Conservation (phyloP, 2,329 filamentous ascomycete genomes). For the Botrytis fragariae region DNA sequence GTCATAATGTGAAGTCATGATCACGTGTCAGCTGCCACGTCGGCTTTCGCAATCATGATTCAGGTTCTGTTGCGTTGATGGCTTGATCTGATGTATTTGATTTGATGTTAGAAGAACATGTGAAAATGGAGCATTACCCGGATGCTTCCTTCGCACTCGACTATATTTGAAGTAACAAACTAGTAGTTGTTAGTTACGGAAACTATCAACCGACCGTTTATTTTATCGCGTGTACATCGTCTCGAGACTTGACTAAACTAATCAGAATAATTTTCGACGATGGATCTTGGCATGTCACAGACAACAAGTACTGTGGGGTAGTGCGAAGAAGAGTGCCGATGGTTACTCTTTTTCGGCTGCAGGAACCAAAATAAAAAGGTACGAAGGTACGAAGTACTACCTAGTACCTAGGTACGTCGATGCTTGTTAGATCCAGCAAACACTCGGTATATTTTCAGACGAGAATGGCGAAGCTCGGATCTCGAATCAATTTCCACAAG, state of each 20-base stretch:
- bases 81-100: not conserved
- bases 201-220: not conserved
- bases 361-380: not conserved
- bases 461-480: not conserved
- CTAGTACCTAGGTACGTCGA: not conserved
- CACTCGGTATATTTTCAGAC: not conserved
- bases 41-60: not conserved
- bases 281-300: not conserved
- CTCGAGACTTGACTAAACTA: not conserved
- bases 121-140: too few relatives aligned
- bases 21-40: not conserved
- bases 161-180: not conserved
- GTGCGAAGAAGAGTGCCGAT: not conserved
- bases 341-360: conserved; percentile 6
- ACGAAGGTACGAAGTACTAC: not conserved
- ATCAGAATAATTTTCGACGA: not conserved
- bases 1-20: conserved; percentile 14
- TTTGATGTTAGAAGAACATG: not conserved
- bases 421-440: not conserved
- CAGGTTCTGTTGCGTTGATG: not conserved
- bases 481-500: not conserved
- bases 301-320: not conserved
- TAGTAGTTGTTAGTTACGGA: not conserved
- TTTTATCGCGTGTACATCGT: not conserved
- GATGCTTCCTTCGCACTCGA: not conserved